Conservation (phyloP, 2,329 filamentous ascomycete genomes). For the Verticillium zaregamsianum region DNA sequence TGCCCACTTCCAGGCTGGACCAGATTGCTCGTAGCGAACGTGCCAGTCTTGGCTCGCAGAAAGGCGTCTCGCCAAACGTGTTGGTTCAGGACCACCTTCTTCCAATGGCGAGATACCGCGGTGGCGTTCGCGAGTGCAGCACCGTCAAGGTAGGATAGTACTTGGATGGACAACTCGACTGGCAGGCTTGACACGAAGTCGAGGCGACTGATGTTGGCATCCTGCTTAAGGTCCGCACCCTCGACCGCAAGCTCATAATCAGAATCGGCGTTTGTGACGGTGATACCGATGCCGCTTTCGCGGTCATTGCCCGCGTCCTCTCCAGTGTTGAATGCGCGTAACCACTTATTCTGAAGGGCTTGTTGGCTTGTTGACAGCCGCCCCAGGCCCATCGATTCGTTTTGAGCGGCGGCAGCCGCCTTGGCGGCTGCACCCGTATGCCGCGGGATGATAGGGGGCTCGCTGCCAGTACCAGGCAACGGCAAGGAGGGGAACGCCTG, state of each 20-base stretch:
- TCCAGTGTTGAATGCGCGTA: conserved; percentile 34
- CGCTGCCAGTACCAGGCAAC: conserved; percentile 44
- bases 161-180: conserved; percentile 53
- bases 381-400: conserved; percentile 23
- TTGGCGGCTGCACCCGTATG: conserved; percentile 59
- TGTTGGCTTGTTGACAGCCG: background rate
- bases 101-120: conserved; percentile 49
- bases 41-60: conserved; percentile 54
- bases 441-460: conserved; percentile 57
- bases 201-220: conserved; percentile 43
- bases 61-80: conserved; percentile 64
- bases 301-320: conserved; percentile 45
- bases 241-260: conserved; percentile 28
- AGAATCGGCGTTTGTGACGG: conserved; percentile 30
- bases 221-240: conserved; percentile 14
- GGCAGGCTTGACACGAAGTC: conserved; percentile 57
- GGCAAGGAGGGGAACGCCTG: conserved; percentile 24
- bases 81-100: conserved; percentile 41
- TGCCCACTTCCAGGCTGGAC: conserved; percentile 50
- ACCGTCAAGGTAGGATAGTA: conserved; percentile 54
- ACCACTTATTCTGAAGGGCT: conserved; percentile 33
- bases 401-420: conserved; percentile 51
- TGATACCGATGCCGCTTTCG: conserved; percentile 60
- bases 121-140: conserved; percentile 43
- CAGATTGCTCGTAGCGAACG: conserved; percentile 53